Conservation (phyloP, 768 basidiomycete genomes). For the Hericium rajendrae region DNA sequence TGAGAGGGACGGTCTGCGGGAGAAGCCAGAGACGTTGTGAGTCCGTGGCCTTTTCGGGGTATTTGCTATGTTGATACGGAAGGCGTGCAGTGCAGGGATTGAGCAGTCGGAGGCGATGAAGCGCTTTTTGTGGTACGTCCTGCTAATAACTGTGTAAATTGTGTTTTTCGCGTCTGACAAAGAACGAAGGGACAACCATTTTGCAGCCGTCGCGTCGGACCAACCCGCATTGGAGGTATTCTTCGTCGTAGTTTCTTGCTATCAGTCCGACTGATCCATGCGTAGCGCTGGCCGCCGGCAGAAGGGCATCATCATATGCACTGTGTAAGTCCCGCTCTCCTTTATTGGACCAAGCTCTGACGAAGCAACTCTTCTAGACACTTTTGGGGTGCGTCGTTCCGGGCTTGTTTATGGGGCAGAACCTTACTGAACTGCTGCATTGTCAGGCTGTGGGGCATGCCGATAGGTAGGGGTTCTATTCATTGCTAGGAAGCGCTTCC, state of each 20-base stretch:
- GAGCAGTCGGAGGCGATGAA: slow-evolving; percentile 66
- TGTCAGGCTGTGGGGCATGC: slow-evolving; percentile 61
- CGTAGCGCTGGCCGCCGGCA: slow-evolving; percentile 46
- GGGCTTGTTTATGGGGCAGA: not conserved
- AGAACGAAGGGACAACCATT: slow-evolving; percentile 55
- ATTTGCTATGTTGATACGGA: not conserved
- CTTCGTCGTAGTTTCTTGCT: not conserved
- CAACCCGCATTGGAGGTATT: slow-evolving; percentile 55
- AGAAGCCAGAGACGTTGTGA: slow-evolving; percentile 43
- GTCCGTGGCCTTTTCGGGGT: not conserved
- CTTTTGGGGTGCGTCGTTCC: slow-evolving; percentile 40
- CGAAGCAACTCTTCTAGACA: slow-evolving; percentile 29
- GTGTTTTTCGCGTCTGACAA: not conserved
- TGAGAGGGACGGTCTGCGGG: slow-evolving; percentile 33
- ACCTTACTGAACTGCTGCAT: not conserved
- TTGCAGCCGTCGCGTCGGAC: slow-evolving; percentile 60
- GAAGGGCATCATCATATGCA: slow-evolving; percentile 39
- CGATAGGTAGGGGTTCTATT: slow-evolving; percentile 38
- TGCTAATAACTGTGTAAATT: not conserved
- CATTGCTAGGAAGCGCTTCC: not conserved
- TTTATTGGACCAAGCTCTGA: not conserved
- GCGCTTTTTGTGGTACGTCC: slow-evolving; percentile 52
- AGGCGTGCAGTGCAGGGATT: slow-evolving; percentile 43
- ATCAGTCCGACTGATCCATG: not conserved
- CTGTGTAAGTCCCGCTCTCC: slow-evolving; percentile 32